Evolutionary conservation across 108 stramenopile genomes (phyloP), one percentile per base, ranked within the genome.

Genomic region (Cyclostephanos invisitatus): DNA sequence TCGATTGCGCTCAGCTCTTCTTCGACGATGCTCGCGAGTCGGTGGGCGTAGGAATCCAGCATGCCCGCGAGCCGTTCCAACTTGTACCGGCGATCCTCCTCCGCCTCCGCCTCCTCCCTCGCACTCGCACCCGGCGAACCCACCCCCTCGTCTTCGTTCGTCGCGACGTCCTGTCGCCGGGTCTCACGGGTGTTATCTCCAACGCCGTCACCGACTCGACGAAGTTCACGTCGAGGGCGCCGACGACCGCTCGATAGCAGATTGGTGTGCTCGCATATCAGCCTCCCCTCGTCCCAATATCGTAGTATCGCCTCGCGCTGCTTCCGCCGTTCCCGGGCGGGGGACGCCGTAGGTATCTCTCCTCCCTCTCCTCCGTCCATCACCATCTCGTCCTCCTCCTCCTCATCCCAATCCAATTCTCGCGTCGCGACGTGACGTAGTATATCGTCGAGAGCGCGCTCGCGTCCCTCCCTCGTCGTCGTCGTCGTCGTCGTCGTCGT

Each of bases 261-360:
- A 57, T 74, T 77, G 22, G 87, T 88, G 49, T 77, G 70, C 68
- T 87, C 84, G 64, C 84, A 82, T 29, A 87, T 38, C 32, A 87
- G 62, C 46, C 70, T 58, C 51, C 75, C 73, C 62, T 80, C 49
- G 28, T 72, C 77, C 86, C 86, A 87, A 51, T 67, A 59, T 53
- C 44, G 15, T 0, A 82, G 78, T 35, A 83, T 59, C 25, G 44
- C 15, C 44, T 46, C 44, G 44, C 44, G 44, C 44, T 15, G 12
- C 44, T 46, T 15, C 15, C 44, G 44, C 14, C 12, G 44, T 15
- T 3, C 0, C 14, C 14, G 0, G 3, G 44, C 15, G 0, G 14
- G 0, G 21, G 68, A 40, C 1, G 47, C 1, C 0, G 59, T 55
- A 28, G 57, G 63, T 3, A 15, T 53, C 24, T 1, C 24, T 53